phyloP scores from a whole-genome alignment of 202 grass and related monocot genomes.

The Bolboschoenoplectus hybrid region DNA sequence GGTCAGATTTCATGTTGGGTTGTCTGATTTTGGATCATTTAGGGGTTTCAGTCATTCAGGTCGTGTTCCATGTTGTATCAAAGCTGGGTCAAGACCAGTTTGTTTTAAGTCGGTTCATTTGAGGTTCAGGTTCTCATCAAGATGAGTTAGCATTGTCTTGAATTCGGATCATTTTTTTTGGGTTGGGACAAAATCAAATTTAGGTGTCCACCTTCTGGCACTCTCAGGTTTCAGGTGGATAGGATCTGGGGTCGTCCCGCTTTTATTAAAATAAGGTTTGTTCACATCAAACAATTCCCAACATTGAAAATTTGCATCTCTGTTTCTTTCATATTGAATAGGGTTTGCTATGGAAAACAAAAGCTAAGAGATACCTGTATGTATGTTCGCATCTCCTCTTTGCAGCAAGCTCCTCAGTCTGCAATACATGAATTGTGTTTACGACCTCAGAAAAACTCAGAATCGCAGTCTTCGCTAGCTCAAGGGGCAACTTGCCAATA shows the following conservation, averaged over 20 bases:
- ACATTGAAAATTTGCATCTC: constrained; percentile 12
- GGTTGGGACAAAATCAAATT: neutral
- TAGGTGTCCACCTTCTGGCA: neutral
- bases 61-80: neutral
- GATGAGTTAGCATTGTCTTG: neutral
- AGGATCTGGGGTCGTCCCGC: neutral
- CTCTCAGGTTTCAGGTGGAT: neutral
- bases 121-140: neutral
- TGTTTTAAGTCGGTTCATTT: neutral
- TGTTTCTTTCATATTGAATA: neutral
- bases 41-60: no score
- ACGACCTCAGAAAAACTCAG: constrained; percentile 69
- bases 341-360: neutral
- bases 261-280: neutral
- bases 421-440: constrained; percentile 58
- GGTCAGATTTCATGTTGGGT: constrained; percentile 12
- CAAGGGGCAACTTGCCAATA: constrained; percentile 73
- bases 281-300: neutral
- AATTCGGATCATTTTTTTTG: neutral
- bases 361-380: constrained; percentile 15
- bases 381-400: constrained; percentile 71
- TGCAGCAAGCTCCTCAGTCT: constrained; percentile 60
- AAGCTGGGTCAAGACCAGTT: neutral
- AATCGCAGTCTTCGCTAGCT: constrained; percentile 65
- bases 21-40: neutral